Evolutionary conservation across 1,284 basidiomycete species (phyloP), one percentile per base, ranked within the genome.

Genomic region (Cystobasidium sp.): DNA sequence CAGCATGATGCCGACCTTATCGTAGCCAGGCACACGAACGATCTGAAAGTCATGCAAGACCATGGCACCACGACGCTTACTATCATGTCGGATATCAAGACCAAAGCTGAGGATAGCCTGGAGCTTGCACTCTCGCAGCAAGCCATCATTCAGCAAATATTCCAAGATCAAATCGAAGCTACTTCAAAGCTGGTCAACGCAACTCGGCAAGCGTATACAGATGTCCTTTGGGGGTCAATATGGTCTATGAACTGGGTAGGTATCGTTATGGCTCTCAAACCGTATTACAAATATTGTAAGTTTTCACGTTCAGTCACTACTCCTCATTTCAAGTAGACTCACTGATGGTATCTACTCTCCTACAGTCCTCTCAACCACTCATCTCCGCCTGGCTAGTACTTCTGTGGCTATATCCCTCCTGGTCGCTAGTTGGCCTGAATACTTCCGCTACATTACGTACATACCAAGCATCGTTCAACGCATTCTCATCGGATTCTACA

Each of bases 401-500:
- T 51, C 64, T 12, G 51, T 66, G 8, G 44, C 24, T 9, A 12
- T 66, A 4, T 37, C 64, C 1, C 24, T 66, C 1, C 20, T 53
- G 8, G 64, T 31, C 22, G 64, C 51, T 20, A 39, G 24, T 41
- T 66, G 64, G 64, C 64, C 47, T 8, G 64, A 66, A 44, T 43
- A 66, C n/a, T 8, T 43, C 18, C 7, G 18, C 9, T 8, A 16
- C 22, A 14, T 66, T 1, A 9, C 8, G 14, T 12, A 66, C n/a
- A 14, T 31, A 12, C n/a, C 61, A 16, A 22, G 20, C 5, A 12
- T 63, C n/a, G 12, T 63, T 7, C 6, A 31, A 3, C 12, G 61
- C n/a, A 41, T 22, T 41, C 18, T 47, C 20, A 47, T 47, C 6
- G 31, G 7, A 10, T 0, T 55, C 18, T 43, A 8, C 64, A 22